Evolutionary conservation across 768 basidiomycete species (phyloP).

Genomic region (Lentinula boryana): DNA sequence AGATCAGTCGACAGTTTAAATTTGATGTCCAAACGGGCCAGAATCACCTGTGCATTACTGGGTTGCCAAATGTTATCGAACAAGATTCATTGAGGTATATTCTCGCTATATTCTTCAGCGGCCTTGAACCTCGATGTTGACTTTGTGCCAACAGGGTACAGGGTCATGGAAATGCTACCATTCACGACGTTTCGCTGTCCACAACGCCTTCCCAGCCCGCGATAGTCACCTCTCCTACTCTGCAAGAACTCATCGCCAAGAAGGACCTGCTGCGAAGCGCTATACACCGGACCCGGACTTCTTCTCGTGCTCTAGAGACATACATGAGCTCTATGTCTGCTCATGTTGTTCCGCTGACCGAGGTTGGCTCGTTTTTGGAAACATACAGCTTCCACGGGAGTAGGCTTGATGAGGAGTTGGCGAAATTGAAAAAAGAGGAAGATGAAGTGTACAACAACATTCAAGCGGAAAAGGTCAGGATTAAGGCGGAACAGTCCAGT

Average conservation of each 20-base stretch:
- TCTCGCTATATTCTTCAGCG: neutral
- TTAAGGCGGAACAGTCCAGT: neutral
- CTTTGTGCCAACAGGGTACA: slow-evolving; percentile 27
- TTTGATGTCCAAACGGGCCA: slow-evolving; percentile 30
- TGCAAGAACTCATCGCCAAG: slow-evolving; percentile 19
- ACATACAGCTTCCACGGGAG: neutral
- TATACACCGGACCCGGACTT: slow-evolving; percentile 22
- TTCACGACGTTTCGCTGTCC: slow-evolving; percentile 38
- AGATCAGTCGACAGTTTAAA: slow-evolving; percentile 34
- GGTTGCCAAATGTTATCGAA: slow-evolving; percentile 31
- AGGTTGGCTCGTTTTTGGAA: neutral
- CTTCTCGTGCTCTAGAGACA: slow-evolving; percentile 21
- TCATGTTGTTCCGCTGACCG: slow-evolving; percentile 20
- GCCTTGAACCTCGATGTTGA: neutral
- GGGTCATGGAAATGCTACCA: slow-evolving; percentile 37
- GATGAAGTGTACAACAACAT: neutral
- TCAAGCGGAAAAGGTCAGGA: neutral
- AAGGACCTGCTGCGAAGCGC: slow-evolving; percentile 22
- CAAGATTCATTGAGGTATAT: slow-evolving; percentile 32
- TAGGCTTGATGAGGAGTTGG: slow-evolving; percentile 2
- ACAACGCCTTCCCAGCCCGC: slow-evolving; percentile 10
- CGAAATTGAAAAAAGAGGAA: slow-evolving; percentile 3
- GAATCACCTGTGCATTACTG: slow-evolving; percentile 33
- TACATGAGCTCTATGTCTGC: slow-evolving; percentile 30
- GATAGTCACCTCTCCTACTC: slow-evolving; percentile 19